These are phyloP conservation scores for Phytophthora meadii DNA, from an alignment of 352 stramenopile genomes.

Conservation along the genomic window DNA sequence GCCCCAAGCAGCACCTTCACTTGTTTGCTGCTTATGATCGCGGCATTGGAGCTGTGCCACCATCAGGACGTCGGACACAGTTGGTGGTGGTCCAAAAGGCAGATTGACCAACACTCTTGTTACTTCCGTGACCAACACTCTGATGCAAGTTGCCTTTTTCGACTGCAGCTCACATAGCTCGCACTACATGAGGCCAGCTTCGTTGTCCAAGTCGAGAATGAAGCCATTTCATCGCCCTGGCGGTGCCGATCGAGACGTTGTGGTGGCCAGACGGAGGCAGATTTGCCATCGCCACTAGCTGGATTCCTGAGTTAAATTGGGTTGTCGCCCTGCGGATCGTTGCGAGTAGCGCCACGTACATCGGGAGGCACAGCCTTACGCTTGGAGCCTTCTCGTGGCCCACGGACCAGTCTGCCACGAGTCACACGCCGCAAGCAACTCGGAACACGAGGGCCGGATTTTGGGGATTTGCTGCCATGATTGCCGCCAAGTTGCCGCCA, in stretches of 20 bases:
- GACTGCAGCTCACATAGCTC: neutral
- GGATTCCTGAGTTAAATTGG: slow-evolving; percentile 8
- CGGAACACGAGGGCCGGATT: slow-evolving; percentile 3
- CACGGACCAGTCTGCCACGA: too few species aligned
- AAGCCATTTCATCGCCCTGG: slow-evolving; percentile 21
- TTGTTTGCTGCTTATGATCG: slow-evolving; percentile 3
- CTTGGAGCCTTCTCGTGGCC: too few species aligned
- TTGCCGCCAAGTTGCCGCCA: neutral
- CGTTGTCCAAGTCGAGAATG: neutral
- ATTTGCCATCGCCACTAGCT: neutral
- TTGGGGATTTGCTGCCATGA: slow-evolving; percentile 21
- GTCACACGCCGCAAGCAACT: too few species aligned
- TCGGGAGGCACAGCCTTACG: too few species aligned
- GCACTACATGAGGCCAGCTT: slow-evolving; percentile 5
- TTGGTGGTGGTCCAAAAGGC: slow-evolving; percentile 12
- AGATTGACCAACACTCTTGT: slow-evolving; percentile 15
- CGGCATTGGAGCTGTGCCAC: neutral
- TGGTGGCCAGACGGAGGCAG: slow-evolving; percentile 10
- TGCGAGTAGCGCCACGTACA: neutral
- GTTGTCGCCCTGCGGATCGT: slow-evolving; percentile 1
- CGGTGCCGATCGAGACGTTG: slow-evolving; percentile 21
- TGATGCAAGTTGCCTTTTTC: slow-evolving; percentile 3
- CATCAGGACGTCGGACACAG: neutral
- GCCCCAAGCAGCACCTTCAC: neutral
- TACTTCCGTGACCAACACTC: slow-evolving; percentile 13